These are phyloP conservation scores for Tetrahymena elliotti DNA, from an alignment of 73 alveolate genomes.

Conservation along the genomic window DNA sequence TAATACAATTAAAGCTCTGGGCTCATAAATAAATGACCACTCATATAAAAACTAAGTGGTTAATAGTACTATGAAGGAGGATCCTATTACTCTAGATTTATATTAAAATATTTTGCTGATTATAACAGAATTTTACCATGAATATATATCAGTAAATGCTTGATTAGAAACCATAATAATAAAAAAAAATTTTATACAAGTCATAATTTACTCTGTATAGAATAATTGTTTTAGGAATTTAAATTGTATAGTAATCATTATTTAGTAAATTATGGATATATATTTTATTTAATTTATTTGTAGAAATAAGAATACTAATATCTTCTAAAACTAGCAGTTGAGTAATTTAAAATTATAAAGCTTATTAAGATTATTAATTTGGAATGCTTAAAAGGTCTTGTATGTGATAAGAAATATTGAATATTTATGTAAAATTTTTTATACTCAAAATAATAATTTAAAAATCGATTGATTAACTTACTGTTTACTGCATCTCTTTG, in stretches of 20 bases:
- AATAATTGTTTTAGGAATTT: neutral
- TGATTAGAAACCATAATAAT: neutral
- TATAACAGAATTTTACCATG: neutral
- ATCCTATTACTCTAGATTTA: neutral
- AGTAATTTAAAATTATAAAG: neutral
- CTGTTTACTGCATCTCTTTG: neutral
- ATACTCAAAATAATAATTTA: neutral
- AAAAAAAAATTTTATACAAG: no score
- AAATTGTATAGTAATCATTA: neutral
- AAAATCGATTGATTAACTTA: neutral
- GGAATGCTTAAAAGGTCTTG: neutral
- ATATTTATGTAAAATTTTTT: neutral
- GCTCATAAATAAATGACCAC: neutral
- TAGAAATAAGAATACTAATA: neutral
- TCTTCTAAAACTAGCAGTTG: neutral
- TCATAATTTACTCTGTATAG: neutral
- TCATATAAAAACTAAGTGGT: neutral
- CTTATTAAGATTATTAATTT: neutral
- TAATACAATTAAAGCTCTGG: neutral
- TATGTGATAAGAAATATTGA: neutral
- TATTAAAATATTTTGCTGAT: neutral
- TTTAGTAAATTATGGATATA: neutral
- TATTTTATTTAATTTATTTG: neutral
- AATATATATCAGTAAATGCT: neutral
- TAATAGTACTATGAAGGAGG: neutral